Conservation (phyloP, 176 grass and related monocot species). For the Cenchrus fungigraminus region DNA sequence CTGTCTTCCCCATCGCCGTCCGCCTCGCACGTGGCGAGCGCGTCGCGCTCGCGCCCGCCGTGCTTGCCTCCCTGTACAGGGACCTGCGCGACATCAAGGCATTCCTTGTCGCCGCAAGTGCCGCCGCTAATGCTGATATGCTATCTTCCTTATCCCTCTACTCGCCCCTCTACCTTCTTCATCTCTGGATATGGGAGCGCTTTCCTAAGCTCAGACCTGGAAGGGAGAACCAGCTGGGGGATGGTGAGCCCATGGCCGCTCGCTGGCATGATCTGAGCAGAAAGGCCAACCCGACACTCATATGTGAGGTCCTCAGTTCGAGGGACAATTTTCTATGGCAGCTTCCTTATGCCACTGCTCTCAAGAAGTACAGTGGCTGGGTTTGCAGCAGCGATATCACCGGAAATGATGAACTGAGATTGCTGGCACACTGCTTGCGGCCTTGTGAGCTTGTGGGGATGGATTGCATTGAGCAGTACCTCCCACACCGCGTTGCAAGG, state of each 20-base stretch:
- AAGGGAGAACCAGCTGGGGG: conserved; percentile 42
- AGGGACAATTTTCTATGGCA: conserved; percentile 60
- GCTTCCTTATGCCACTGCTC: conserved; percentile 50
- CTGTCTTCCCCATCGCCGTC: conserved; percentile 77
- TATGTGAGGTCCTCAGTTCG: conserved; percentile 41
- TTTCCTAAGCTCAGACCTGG: conserved; percentile 64
- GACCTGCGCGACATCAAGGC: conserved; percentile 79
- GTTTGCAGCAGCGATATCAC: conserved; percentile 50
- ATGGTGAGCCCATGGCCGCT: conserved; percentile 58
- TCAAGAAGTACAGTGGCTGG: conserved; percentile 45
- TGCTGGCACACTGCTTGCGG: conserved; percentile 65
- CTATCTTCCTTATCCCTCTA: conserved; percentile 57
- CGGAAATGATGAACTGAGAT: conserved; percentile 53
- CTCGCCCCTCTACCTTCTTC: conserved; percentile 73
- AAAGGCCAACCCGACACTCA: conserved; percentile 48
- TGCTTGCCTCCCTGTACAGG: conserved; percentile 75
- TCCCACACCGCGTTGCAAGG: conserved; percentile 87
- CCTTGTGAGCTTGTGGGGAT: conserved; percentile 77
- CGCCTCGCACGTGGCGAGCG: conserved; percentile 66
- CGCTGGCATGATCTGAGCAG: conserved; percentile 83
- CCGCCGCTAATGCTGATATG: conserved; percentile 35
- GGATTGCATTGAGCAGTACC: conserved; percentile 85
- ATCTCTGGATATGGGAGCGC: conserved; percentile 89
- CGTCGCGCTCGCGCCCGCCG: conserved; percentile 71
- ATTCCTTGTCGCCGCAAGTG: conserved; percentile 40